Evolutionary conservation across 208 protist genomes (phyloP).

Genomic region (Eutreptiella sp.): DNA sequence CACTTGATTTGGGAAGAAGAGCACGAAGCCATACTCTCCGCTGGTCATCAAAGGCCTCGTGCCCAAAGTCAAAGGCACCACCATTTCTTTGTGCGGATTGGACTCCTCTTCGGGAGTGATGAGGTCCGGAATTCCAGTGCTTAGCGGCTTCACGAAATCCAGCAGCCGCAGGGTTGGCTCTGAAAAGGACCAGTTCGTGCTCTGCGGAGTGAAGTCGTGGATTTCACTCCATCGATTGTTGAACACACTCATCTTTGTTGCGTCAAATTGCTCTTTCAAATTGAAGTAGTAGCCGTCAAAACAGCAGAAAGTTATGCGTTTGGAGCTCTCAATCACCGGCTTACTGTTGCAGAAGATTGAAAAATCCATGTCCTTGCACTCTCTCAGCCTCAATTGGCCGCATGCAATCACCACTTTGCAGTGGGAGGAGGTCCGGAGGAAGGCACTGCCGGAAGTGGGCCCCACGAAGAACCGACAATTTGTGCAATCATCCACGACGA

Average conservation of each 20-base stretch:
- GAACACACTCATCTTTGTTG: background rate
- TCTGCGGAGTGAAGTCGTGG: slow-evolving; percentile 23
- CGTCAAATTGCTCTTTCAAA: slow-evolving; percentile 3
- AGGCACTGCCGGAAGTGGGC: slow-evolving; percentile 78
- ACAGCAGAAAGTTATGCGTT: background rate
- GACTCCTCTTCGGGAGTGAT: too few species aligned
- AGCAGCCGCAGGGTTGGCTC: too few species aligned
- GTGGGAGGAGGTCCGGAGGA: slow-evolving; percentile 80
- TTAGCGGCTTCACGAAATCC: too few species aligned
- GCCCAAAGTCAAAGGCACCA: too few species aligned
- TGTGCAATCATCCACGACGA: slow-evolving; percentile 81
- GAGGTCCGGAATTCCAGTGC: too few species aligned
- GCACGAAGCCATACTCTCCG: too few species aligned
- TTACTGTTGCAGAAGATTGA: background rate
- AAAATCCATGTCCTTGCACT: slow-evolving; percentile 67
- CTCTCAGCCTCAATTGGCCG: slow-evolving; percentile 79
- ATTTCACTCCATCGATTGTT: slow-evolving; percentile 21
- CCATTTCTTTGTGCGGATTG: too few species aligned
- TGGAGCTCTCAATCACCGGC: slow-evolving; percentile 25
- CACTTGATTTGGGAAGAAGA: too few species aligned
- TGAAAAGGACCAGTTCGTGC: too few species aligned
- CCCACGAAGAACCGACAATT: slow-evolving; percentile 79
- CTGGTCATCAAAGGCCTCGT: too few species aligned
- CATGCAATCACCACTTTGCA: slow-evolving; percentile 79
- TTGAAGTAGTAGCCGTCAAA: slow-evolving; percentile 12